A percentile compares a stretch with the other conserved stretches of the same genome.
phyloP scores from a whole-genome alignment of 2,329 filamentous ascomycete species.

The Tolypocladium album region DNA sequence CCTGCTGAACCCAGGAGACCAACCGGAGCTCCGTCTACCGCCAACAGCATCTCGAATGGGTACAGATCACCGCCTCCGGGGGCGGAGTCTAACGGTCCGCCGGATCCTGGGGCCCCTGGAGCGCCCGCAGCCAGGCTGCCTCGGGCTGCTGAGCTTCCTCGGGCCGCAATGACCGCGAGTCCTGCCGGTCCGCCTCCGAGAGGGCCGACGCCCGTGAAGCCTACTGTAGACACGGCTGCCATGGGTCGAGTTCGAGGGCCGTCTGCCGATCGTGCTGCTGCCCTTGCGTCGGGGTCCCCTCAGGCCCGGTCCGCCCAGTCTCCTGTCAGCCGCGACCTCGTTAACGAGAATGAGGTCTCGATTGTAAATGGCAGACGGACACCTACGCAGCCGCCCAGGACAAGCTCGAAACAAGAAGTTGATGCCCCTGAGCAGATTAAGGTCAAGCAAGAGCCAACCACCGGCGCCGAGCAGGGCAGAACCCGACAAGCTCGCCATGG shows the following conservation, averaged over 20 bases:
- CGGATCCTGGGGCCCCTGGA: constrained; percentile 17
- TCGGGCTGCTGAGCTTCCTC: constrained; percentile 20
- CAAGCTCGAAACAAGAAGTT: constrained; percentile 25
- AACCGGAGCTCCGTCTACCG: constrained; percentile 24
- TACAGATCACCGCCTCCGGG: constrained; percentile 27
- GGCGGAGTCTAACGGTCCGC: constrained; percentile 24
- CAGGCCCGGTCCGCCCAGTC: constrained; percentile 24
- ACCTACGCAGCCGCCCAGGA: constrained; percentile 40
- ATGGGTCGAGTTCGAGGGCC: constrained; percentile 35
- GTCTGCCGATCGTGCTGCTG: constrained; percentile 34
- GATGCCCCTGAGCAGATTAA: constrained; percentile 18
- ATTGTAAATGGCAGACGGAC: constrained; percentile 52
- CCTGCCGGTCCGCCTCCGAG: constrained; percentile 44
- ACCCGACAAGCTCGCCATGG: constrained; percentile 17
- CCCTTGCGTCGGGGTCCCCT: constrained; percentile 25
- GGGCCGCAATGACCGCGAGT: constrained; percentile 14
- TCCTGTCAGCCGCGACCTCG: constrained; percentile 24
- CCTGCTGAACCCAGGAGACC: constrained; percentile 38
- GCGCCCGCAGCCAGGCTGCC: constrained; percentile 25
- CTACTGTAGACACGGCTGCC: constrained; percentile 27
- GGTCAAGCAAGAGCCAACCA: constrained; percentile 22
- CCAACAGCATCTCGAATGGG: constrained; percentile 29
- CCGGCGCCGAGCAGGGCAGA: constrained; percentile 18
- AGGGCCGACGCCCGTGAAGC: constrained; percentile 40
- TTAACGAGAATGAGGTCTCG: constrained; percentile 37